Evolutionary conservation across 2,329 filamentous ascomycete genomes (phyloP).

Genomic region (Didymosphaeria variabile): DNA sequence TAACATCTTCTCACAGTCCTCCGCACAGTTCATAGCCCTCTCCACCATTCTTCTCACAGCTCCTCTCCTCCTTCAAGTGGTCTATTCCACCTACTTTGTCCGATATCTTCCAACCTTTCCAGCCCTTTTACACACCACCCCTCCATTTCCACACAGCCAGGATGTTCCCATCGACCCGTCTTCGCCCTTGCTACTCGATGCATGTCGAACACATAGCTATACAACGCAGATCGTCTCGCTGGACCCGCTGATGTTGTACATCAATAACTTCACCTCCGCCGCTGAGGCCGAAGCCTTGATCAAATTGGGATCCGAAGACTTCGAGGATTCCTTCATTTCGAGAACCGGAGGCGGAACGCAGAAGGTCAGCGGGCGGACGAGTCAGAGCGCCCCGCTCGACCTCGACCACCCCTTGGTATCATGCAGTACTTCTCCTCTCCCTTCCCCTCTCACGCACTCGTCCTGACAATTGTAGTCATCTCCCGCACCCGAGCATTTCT

Average conservation of each 20-base stretch:
- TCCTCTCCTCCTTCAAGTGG: slow-evolving; percentile 13
- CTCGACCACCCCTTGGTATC: slow-evolving; percentile 28
- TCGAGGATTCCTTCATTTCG: slow-evolving; percentile 35
- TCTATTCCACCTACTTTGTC: slow-evolving; percentile 5
- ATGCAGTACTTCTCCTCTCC: slow-evolving; percentile 18
- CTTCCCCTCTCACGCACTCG: no score
- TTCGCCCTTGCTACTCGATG: slow-evolving; percentile 15
- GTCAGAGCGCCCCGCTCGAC: slow-evolving; percentile 32
- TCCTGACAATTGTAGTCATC: slow-evolving; percentile 16
- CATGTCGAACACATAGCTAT: slow-evolving; percentile 32
- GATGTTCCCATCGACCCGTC: background rate
- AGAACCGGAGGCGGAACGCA: slow-evolving; percentile 23
- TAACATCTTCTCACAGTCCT: slow-evolving; percentile 6
- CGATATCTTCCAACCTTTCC: background rate
- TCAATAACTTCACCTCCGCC: slow-evolving; percentile 38
- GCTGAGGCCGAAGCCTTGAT: slow-evolving; percentile 30
- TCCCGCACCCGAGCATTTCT: slow-evolving; percentile 35
- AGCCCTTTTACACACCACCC: background rate
- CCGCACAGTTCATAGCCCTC: background rate
- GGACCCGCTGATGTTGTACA: slow-evolving; percentile 37
- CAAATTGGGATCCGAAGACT: slow-evolving; percentile 25
- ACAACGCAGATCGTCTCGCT: slow-evolving; percentile 39
- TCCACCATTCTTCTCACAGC: slow-evolving; percentile 3
- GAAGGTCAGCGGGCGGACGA: slow-evolving; percentile 34
- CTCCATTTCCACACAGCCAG: background rate